Evolutionary conservation across 805 yeast species (phyloP).

Genomic region (Barnettozyma botsteinii): DNA sequence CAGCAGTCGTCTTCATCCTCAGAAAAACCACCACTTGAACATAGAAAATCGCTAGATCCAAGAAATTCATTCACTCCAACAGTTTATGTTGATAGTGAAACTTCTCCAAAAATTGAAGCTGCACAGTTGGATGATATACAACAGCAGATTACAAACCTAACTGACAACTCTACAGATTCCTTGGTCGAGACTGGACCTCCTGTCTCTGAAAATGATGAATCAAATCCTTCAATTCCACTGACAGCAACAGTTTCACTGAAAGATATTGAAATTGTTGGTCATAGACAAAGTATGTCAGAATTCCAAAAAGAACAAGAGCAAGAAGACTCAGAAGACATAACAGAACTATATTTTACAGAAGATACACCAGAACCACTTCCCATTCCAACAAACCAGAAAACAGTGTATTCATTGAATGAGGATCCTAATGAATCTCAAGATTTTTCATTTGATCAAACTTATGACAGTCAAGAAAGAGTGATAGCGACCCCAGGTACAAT

Average conservation of each 20-base stretch:
- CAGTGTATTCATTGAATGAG: not conserved
- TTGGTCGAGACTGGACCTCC: not conserved
- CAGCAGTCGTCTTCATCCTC: not conserved
- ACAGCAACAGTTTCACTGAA: slow-evolving; percentile 11
- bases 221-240: not conserved
- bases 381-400: not conserved
- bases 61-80: slow-evolving; percentile 3
- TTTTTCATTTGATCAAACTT: slow-evolving; percentile 19
- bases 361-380: slow-evolving; percentile 4
- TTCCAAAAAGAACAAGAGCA: slow-evolving; percentile 15
- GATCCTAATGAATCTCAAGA: slow-evolving; percentile 10
- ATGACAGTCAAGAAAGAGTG: slow-evolving; percentile 7
- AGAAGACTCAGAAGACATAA: slow-evolving; percentile 21
- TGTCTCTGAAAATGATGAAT: not conserved
- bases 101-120: not conserved
- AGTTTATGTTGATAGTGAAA: not conserved
- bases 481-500: slow-evolving; percentile 10
- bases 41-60: slow-evolving; percentile 6
- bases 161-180: not conserved
- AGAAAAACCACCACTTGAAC: not conserved
- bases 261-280: slow-evolving; percentile 30
- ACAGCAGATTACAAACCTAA: not conserved
- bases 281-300: slow-evolving; percentile 25
- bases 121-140: not conserved
- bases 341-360: slow-evolving; percentile 17